Conservation (phyloP, 495 filamentous ascomycete species). For the Podospora pseudocomata region DNA sequence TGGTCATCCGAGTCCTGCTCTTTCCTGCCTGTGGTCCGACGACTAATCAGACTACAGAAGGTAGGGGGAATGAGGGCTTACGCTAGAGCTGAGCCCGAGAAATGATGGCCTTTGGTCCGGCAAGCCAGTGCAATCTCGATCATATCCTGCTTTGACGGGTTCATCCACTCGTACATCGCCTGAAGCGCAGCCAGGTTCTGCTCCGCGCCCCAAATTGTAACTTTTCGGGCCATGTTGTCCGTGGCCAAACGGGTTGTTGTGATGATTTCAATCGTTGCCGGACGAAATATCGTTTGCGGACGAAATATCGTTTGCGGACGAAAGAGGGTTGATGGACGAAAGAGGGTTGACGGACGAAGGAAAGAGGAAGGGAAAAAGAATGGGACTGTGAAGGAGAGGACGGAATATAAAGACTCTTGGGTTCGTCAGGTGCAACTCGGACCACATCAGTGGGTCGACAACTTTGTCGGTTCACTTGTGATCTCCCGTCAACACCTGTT, state of each 20-base stretch:
- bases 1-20: neutral
- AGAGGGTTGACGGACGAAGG: neutral
- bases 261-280: neutral
- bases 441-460: neutral
- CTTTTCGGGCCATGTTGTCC: slow-evolving; percentile 10
- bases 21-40: neutral
- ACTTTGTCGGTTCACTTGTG: neutral
- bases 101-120: slow-evolving; percentile 28
- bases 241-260: neutral
- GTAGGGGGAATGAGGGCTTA: slow-evolving; percentile 18
- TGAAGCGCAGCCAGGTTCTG: slow-evolving; percentile 27
- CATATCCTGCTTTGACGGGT: slow-evolving; percentile 23
- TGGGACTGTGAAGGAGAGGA: neutral
- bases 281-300: neutral
- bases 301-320: neutral
- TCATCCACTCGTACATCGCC: slow-evolving; percentile 21
- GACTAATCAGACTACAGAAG: neutral
- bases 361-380: neutral
- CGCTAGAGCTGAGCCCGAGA: slow-evolving; percentile 27
- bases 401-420: neutral
- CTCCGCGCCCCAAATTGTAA: slow-evolving; percentile 25
- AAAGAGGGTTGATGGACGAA: neutral
- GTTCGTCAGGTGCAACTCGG: neutral
- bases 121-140: slow-evolving; percentile 8
- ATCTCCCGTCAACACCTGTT: neutral